A percentile compares a stretch with the other conserved stretches of the same genome.
Evolutionary conservation across 257 asterid genomes (phyloP).

Genomic region (Primulina eburnea): DNA sequence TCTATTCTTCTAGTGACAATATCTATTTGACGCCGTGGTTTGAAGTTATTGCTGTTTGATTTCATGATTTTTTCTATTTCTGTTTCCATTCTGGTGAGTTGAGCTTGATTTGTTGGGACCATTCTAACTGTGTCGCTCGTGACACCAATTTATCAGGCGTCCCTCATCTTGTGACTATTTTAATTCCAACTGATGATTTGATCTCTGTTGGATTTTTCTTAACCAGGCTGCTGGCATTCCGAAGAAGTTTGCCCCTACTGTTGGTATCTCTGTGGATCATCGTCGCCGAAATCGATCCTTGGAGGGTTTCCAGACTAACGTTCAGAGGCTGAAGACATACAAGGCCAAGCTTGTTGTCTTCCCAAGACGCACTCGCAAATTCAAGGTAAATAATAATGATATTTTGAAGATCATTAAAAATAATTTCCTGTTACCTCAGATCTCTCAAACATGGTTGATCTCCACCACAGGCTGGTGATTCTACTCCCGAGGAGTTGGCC

Average conservation of each 20-base stretch:
- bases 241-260: slow-evolving; percentile 57
- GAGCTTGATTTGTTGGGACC: no score
- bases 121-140: no score
- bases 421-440: neutral
- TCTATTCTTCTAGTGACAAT: no score
- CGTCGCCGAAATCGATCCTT: slow-evolving; percentile 61
- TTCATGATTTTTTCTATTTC: no score
- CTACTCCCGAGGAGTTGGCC: slow-evolving; percentile 66
- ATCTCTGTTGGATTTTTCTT: neutral
- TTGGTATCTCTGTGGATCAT: slow-evolving; percentile 60
- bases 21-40: no score
- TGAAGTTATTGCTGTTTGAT: no score
- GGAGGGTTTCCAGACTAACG: slow-evolving; percentile 73
- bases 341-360: slow-evolving; percentile 76
- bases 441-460: neutral
- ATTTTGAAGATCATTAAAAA: neutral
- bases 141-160: neutral
- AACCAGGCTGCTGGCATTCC: slow-evolving; percentile 61
- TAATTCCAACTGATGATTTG: neutral
- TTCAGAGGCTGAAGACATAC: slow-evolving; percentile 61
- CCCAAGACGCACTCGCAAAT: slow-evolving; percentile 61
- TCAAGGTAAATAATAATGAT: slow-evolving; percentile 35
- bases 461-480: slow-evolving; percentile 61
- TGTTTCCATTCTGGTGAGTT: no score
- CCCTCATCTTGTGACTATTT: neutral